Base-by-base conservation (phyloP, 805 yeast species). In the Ogataea dorogensis region DNA sequence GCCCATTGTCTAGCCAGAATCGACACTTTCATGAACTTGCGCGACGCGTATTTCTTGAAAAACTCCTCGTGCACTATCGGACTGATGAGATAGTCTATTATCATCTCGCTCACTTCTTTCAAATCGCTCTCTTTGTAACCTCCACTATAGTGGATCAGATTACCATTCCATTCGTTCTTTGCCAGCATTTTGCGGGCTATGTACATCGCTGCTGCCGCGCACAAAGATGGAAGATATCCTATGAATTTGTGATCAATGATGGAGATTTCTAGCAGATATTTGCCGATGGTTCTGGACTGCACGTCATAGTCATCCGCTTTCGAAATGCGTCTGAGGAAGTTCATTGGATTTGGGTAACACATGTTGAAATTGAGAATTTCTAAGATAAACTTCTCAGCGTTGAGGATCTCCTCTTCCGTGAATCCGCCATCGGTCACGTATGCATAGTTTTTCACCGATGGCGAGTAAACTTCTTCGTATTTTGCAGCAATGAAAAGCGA, bases 51-150 rank as follows among this genome's bases (percentile, higher is more conserved):
- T 64, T 93, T 93, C 57, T 84, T 86, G 68, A 87, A 88, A 55
- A 91, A 87, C 59, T 87, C 96, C 55, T 86, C 95, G 63, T 89
- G 95, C 40, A 78, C 80, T 34, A 88, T 85, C 8, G 95, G 95
- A 29, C 81, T 73, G 27, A 79, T 76, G 46, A 84, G 62, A 59
- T 86, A 91, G 56, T 81, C 85, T 59, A 86, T 71, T 44, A 91
- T 75, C 67, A 82, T 71, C 45, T 77, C 79, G 39, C 85, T 75
- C 35, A 87, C 80, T 24, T 86, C 85, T 46, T 71, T 70, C 60
- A 93, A 61, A 50, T 84, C 88, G 26, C 69, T 73, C 45, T 81
- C 85, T 15, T 79, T 74, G 60, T 85, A 86, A 8, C 95, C 97
- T 21, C 97, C 97, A 15, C 93, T 80, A 60, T 91, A 93, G 56